Evolutionary conservation across 805 yeast genomes (phyloP).

Genomic region (Kregervanrija pseudodelftensis): DNA sequence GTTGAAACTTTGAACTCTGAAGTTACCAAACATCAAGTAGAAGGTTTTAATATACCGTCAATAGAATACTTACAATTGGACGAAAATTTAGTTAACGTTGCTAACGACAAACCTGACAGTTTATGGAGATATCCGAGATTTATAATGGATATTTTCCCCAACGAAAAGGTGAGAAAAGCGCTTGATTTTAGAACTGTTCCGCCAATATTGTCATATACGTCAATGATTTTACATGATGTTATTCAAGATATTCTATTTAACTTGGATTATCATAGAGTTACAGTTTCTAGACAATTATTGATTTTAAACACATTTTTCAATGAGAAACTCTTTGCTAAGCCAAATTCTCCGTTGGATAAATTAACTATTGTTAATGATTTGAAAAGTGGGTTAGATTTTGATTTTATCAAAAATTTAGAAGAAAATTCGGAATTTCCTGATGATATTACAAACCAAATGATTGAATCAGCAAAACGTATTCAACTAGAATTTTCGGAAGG

Average conservation of each 20-base stretch:
- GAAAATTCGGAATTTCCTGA: conserved; percentile 22
- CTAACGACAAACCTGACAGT: conserved; percentile 49
- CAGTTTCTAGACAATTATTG: conserved; percentile 77
- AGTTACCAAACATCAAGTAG: conserved; percentile 18
- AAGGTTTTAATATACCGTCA: conserved; percentile 25
- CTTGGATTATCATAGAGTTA: conserved; percentile 82
- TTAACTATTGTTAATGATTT: conserved; percentile 34
- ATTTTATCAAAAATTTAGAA: conserved; percentile 22
- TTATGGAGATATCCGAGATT: conserved; percentile 63
- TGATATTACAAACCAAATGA: conserved; percentile 19
- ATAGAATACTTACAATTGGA: conserved; percentile 28
- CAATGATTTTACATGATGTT: conserved; percentile 67
- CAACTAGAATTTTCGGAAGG: conserved; percentile 34
- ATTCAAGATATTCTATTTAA: conserved; percentile 67
- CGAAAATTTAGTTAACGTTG: conserved; percentile 25
- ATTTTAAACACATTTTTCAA: conserved; percentile 68
- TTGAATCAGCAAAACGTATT: conserved; percentile 29
- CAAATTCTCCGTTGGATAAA: conserved; percentile 75
- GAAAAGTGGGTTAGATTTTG: conserved; percentile 35
- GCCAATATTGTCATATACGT: conserved; percentile 39
- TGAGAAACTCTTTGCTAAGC: conserved; percentile 54
- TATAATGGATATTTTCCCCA: conserved; percentile 52
- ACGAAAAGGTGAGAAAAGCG: conserved; percentile 26
- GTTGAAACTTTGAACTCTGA: conserved; percentile 6
- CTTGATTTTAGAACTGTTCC: conserved; percentile 62